Base-by-base conservation (phyloP, 768 basidiomycete species). In the Auriscalpium microsporum region DNA sequence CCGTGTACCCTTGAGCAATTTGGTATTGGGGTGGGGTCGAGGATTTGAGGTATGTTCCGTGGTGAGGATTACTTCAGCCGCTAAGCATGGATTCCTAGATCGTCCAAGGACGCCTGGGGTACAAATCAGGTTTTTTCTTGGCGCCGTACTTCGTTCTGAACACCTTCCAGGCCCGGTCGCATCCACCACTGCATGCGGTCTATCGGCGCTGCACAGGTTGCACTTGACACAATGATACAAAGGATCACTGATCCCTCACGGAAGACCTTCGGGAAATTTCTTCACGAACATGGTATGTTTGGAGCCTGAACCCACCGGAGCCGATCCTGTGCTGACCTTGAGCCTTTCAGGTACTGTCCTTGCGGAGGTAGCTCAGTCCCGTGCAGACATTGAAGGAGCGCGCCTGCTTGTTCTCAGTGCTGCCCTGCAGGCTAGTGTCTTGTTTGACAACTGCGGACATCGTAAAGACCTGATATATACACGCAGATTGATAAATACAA, bases 161-260 rank as follows among this genome's bases (percentile, higher is more conserved):
- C 16, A 21, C 8, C 38, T 62, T 38, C 19, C 58, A 92, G 91
- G 44, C 94, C 94, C 50, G 94, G 94, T n/a, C 86, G 94, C 54
- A 89, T 95, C 63, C 94, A 95, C 65, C 91, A 94, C 67, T 96
- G 95, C 76, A 99, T 99, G 96, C 84, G 96, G 40, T 89, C 91
- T 8, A 90, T 99, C 56, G 96, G 96, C 19, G 80, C 80, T 19
- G 96, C 96, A 1, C 82, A 86, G 57, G 77, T 80, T 21, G 87
- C 95, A 3, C 73, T 98, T 55, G 91, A 96, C 64, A 71, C 89
- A 50, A 84, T 97, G 82, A 78, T 99, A 46, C 81, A 85, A 63
- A 83, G 96, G 9, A 92, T 94, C 21, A 95, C 94, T n/a, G 92
- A 98, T 67, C 87, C 94, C 4, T 70, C 72, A 14, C 81, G 91